Conservation (phyloP, 495 filamentous ascomycete species). For the Astrothelium subdiscretum region DNA sequence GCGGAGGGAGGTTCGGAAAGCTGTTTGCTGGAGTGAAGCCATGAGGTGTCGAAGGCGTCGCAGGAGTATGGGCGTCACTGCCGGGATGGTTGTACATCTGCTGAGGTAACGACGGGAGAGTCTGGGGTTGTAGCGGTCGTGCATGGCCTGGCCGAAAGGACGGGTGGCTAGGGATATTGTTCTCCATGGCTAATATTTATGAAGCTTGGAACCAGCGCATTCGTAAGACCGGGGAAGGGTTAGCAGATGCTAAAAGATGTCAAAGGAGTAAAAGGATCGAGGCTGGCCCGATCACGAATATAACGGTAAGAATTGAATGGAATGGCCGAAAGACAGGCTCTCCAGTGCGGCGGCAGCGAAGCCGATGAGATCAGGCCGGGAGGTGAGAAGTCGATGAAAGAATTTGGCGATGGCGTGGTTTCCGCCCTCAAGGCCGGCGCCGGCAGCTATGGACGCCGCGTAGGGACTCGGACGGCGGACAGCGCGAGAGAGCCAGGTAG, state of each 20-base stretch:
- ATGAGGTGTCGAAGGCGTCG: slow-evolving; percentile 19
- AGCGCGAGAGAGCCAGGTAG: neutral
- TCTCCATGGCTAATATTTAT: neutral
- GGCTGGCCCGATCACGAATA: neutral
- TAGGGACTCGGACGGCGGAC: neutral
- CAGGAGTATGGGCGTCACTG: slow-evolving; percentile 19
- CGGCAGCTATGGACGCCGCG: neutral
- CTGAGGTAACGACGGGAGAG: neutral
- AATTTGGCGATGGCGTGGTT: neutral
- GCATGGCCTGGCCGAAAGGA: neutral
- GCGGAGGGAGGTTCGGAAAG: neutral
- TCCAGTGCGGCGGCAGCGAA: neutral
- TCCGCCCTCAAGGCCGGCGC: neutral
- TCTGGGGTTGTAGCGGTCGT: neutral
- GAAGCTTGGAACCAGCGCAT: neutral
- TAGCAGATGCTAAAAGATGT: neutral
- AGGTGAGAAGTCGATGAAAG: neutral
- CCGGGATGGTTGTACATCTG: slow-evolving; percentile 10
- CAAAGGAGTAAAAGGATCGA: neutral
- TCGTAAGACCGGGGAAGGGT: neutral
- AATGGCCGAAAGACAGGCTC: neutral
- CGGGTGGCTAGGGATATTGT: neutral
- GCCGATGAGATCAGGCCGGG: neutral
- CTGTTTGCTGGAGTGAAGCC: neutral
- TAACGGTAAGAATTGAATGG: neutral